Base-by-base conservation (phyloP, 202 grass and related monocot genomes). In the Panicum virgatum region DNA sequence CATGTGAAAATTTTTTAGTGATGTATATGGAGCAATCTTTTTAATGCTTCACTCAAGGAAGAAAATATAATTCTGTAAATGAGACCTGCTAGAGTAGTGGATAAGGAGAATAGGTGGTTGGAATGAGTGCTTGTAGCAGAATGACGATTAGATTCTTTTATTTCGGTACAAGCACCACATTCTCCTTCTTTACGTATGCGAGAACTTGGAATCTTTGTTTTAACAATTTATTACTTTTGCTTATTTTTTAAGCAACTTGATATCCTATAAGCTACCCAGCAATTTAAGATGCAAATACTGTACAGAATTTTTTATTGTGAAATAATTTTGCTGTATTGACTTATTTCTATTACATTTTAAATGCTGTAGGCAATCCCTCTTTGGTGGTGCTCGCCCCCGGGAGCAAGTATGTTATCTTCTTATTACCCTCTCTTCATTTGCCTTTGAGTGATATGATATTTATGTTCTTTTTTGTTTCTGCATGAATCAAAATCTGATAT, bases 321-420 rank as follows among this genome's bases (percentile, higher is more conserved):
- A 63, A 67, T 70, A 19, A 3, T 12, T 7, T 16, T n/a, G 11
- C 36, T 7, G 60, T 64, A 32, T 51, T 53, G 50, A 84, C 12
- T 80, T 80, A 25, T 51, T 29, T 78, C 42, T 78, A 12, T 45
- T 50, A 38, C 43, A 87, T 86, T 72, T 65, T 1, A 37, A 86
- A 73, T 78, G 87, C 66, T 25, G 37, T 69, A 99, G 97, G 91
- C 70, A 81, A 92, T 90, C 75, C 36, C 75, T 96, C 10, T 99
- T 99, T 80, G 93, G 97, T 79, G 91, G 97, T 60, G 97, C 93
- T 83, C 93, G 97, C 0, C 97, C 93, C 43, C 75, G 97, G 9
- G 97, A 99, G 86, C 87, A 96, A 81, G 97, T 99, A 89, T 74
- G 75, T 74, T 66, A 38, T 47, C 34, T 77, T 7, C 13, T 32